Evolutionary conservation across 306 rosid genomes (phyloP).

Genomic region (Acacia melanoxylon): DNA sequence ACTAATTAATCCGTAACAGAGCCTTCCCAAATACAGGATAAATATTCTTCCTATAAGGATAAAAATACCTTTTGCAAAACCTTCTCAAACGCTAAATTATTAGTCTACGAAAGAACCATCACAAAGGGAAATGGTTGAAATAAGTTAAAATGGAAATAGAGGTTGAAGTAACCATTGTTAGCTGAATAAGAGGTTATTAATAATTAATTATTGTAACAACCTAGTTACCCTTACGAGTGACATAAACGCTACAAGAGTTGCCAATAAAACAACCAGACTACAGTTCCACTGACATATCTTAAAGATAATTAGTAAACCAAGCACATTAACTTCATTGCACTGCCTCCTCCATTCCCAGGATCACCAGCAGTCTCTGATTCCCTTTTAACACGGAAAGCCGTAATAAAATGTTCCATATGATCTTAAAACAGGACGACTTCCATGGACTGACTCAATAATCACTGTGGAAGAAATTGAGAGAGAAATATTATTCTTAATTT

Average conservation of each 20-base stretch:
- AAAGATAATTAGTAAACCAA: background rate
- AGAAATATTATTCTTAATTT: too few species aligned
- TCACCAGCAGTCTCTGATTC: background rate
- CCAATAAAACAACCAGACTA: background rate
- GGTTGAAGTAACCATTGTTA: background rate
- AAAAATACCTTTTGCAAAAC: background rate
- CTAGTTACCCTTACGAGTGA: background rate
- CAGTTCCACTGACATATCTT: background rate
- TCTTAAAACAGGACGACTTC: background rate
- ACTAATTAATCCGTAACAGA: background rate
- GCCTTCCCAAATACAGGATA: background rate
- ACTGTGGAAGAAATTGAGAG: too few species aligned
- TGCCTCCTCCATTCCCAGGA: background rate
- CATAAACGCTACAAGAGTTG: slow-evolving; percentile 3
- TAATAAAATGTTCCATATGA: background rate
- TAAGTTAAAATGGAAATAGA: background rate
- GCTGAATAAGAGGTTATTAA: background rate
- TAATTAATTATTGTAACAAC: background rate
- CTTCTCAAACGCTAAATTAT: background rate
- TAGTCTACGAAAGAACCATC: background rate
- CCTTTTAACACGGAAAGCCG: background rate
- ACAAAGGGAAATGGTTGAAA: background rate
- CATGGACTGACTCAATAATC: too few species aligned
- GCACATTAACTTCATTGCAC: background rate
- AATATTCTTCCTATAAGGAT: background rate